Evolutionary conservation across 2,329 filamentous ascomycete genomes (phyloP).

Genomic region (Ophiostoma montium): DNA sequence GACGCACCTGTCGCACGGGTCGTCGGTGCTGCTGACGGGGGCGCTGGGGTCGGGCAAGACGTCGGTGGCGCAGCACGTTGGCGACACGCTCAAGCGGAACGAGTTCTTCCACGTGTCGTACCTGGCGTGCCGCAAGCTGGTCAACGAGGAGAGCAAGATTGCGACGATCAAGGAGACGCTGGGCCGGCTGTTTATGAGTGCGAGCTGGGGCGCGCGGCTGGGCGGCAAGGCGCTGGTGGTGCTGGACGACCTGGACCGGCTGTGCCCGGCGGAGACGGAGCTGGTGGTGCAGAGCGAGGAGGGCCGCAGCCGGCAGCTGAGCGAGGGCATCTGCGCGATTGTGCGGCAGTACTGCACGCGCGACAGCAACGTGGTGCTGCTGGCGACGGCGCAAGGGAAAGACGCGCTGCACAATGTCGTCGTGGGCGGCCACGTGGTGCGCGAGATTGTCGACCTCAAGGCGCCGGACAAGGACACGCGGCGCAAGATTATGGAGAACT

Average conservation of each 20-base stretch:
- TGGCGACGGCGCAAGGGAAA: slow-evolving; percentile 86
- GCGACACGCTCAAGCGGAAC: slow-evolving; percentile 56
- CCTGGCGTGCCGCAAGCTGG: slow-evolving; percentile 72
- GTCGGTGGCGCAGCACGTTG: slow-evolving; percentile 61
- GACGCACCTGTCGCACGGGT: slow-evolving; percentile 67
- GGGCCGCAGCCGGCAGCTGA: slow-evolving; percentile 79
- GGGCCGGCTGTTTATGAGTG: slow-evolving; percentile 69
- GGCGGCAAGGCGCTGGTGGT: slow-evolving; percentile 76
- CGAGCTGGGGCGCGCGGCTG: slow-evolving; percentile 79
- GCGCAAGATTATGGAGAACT: slow-evolving; percentile 66
- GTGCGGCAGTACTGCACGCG: slow-evolving; percentile 71
- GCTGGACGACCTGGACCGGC: slow-evolving; percentile 81
- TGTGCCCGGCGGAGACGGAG: slow-evolving; percentile 89
- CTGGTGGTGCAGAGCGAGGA: slow-evolving; percentile 90
- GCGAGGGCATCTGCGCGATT: slow-evolving; percentile 72
- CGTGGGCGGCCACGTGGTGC: slow-evolving; percentile 79
- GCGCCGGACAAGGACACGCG: slow-evolving; percentile 87
- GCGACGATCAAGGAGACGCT: slow-evolving; percentile 85
- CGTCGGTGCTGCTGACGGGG: slow-evolving; percentile 79
- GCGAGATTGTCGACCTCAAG: slow-evolving; percentile 79
- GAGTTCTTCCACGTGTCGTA: slow-evolving; percentile 72
- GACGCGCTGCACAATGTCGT: slow-evolving; percentile 84
- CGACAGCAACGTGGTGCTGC: slow-evolving; percentile 67
- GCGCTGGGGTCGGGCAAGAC: slow-evolving; percentile 86
- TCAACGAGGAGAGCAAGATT: slow-evolving; percentile 82